Evolutionary conservation across 768 basidiomycete species (phyloP), one percentile per base, ranked within the genome.

Genomic region (Podaxis mareebaensis): DNA sequence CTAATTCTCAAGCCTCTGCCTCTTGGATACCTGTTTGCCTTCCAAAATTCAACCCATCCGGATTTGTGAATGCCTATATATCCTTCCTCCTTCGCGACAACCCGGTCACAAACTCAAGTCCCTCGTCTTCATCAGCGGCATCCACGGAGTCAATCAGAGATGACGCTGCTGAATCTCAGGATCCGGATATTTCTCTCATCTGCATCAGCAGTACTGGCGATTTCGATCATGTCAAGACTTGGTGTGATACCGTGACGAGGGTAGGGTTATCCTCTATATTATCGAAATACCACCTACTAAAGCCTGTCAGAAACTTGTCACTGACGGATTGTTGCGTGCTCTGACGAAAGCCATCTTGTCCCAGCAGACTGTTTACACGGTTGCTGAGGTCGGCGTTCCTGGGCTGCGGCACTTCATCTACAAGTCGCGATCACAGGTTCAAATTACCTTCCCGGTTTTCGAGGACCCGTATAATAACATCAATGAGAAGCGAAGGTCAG

Each of bases 1-100:
- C 81, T 64, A 91, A 88, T 71, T 91, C 89, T 2, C 87, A 89
- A 8, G 90, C 89, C 5, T 81, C 94, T 6, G 91, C 95, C 13
- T 90, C 91, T 5, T 99, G 95, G 94, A 84, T 99, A 7, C 97
- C 97, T 2, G 85, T 99, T 53, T 99, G 97, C 73, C 83, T 99
- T 3, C 96, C 97, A 0, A 95, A 95, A 73, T 99, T 93, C 80
- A 94, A 98, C 70, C 81, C 93, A 0, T 77, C 87, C 4, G 90
- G 90, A 1, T 98, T 98, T 74, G 88, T 96, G 28, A 94, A 99
- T 72, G 91, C 93, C 12, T 97, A 96, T 69, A 84, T 98, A 48
- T 84, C 86, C 3, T 93, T 91, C 72, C 73, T 90, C 28, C 81
- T 83, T 48, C 83, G 78, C 64, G 79, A 80, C 58, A 74, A 78